phyloP scores from a whole-genome alignment of 2,329 filamentous ascomycete genomes.

The Diplodia mutila region DNA sequence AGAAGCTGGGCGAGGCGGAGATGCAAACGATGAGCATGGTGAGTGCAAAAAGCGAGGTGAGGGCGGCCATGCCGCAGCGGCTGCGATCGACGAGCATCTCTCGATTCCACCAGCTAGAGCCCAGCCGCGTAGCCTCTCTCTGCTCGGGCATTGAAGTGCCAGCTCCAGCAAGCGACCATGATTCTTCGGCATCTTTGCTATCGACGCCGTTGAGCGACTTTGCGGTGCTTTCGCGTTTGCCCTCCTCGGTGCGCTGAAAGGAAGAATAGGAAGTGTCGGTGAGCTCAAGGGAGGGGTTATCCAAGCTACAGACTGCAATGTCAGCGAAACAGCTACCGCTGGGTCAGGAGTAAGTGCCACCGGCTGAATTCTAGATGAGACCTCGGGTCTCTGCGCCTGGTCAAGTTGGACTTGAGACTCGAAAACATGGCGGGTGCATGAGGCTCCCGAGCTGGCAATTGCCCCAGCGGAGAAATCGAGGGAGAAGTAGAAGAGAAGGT shows the following conservation, averaged over 20 bases:
- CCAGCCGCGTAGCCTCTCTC: not conserved
- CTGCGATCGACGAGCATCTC: slow-evolving; percentile 37
- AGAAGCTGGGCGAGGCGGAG: not conserved
- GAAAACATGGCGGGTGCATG: not conserved
- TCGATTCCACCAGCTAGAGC: slow-evolving; percentile 34
- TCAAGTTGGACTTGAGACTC: not conserved
- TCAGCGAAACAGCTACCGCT: not conserved
- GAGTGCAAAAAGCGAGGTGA: slow-evolving; percentile 30
- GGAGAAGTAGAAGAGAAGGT: not conserved
- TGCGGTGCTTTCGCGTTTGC: not conserved
- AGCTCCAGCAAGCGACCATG: not conserved
- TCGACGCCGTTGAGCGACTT: not conserved
- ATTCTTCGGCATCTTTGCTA: not conserved
- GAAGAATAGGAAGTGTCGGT: not conserved
- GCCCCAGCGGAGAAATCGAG: not conserved
- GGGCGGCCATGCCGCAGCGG: slow-evolving; percentile 34
- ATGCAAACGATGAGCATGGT: slow-evolving; percentile 8
- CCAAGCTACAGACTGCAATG: not conserved
- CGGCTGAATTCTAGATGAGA: not conserved
- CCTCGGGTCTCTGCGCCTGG: not conserved
- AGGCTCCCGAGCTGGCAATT: too few species aligned
- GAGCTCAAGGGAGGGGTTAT: not conserved
- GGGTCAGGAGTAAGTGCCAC: not conserved
- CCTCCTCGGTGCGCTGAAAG: not conserved
- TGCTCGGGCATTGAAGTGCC: not conserved